A percentile compares a stretch with the other conserved stretches of the same genome.
Evolutionary conservation across 768 basidiomycete genomes (phyloP).

Genomic region (Dacryopinax primogenitus): DNA sequence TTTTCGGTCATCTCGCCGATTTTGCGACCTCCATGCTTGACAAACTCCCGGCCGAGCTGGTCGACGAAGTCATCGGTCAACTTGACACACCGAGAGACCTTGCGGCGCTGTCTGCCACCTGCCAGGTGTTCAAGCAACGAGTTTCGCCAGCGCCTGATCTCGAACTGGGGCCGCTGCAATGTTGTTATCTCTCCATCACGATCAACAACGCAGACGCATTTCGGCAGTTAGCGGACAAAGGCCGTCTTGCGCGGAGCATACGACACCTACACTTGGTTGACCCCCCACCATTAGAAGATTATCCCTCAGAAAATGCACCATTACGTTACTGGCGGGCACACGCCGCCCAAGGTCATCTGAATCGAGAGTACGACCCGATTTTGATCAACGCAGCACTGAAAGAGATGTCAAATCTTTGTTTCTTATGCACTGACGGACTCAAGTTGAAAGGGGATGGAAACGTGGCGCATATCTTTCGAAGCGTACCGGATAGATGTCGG

Average conservation of each 20-base stretch:
- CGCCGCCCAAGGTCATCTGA: neutral
- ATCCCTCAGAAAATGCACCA: neutral
- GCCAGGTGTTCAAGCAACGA: neutral
- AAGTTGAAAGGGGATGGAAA: neutral
- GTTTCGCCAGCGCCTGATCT: neutral
- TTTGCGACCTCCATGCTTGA: too few relatives aligned
- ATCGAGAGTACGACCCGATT: neutral
- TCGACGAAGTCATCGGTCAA: neutral
- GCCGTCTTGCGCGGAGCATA: neutral
- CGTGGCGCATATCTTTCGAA: neutral
- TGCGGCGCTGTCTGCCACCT: neutral
- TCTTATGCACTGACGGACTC: neutral
- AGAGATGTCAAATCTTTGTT: neutral
- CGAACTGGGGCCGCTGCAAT: neutral
- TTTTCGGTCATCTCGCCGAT: neutral
- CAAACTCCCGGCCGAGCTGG: neutral
- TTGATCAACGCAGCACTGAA: neutral
- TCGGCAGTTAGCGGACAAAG: neutral
- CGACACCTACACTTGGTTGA: slow-evolving; percentile 1
- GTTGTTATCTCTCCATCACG: neutral
- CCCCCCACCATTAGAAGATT: neutral
- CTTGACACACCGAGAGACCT: neutral
- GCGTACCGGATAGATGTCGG: neutral
- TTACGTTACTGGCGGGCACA: neutral
- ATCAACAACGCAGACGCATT: neutral